Conservation (phyloP, 768 basidiomycete species). For the Omphalotus guepiniiformis region DNA sequence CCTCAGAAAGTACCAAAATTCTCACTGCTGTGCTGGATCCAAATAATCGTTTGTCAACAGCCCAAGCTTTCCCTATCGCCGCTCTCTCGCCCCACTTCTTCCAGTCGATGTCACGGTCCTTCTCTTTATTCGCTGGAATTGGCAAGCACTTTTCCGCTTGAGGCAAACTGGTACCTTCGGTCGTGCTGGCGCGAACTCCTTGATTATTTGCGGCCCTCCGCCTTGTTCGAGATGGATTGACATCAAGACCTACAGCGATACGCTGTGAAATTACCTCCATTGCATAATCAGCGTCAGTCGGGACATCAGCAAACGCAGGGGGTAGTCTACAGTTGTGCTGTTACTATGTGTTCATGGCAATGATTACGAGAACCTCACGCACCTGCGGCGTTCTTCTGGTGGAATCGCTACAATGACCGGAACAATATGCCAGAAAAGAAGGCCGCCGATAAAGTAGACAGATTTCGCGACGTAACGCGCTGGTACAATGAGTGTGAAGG, state of each 20-base stretch:
- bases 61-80: conserved; percentile 40
- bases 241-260: conserved; percentile 48
- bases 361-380: conserved; percentile 10
- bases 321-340: conserved; percentile 34
- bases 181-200: neutral
- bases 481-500: conserved; percentile 42
- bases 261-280: conserved; percentile 65
- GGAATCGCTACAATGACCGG: conserved; percentile 54
- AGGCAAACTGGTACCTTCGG: neutral
- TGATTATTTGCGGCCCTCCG: conserved; percentile 13
- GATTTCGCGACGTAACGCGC: conserved; percentile 46
- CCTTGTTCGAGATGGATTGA: conserved; percentile 30
- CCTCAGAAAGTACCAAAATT: neutral
- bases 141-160: too few species aligned
- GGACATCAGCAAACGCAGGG: conserved; percentile 44
- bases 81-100: conserved; percentile 52
- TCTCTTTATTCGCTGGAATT: neutral
- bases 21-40: conserved; percentile 30
- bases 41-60: conserved; percentile 38
- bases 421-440: conserved; percentile 59
- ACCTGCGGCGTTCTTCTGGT: conserved; percentile 43
- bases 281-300: conserved; percentile 67
- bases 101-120: conserved; percentile 38
- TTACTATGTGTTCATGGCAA: neutral
- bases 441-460: conserved; percentile 40